Evolutionary conservation across 345 rosid genomes (phyloP).

Genomic region (Kernera saxatilis): DNA sequence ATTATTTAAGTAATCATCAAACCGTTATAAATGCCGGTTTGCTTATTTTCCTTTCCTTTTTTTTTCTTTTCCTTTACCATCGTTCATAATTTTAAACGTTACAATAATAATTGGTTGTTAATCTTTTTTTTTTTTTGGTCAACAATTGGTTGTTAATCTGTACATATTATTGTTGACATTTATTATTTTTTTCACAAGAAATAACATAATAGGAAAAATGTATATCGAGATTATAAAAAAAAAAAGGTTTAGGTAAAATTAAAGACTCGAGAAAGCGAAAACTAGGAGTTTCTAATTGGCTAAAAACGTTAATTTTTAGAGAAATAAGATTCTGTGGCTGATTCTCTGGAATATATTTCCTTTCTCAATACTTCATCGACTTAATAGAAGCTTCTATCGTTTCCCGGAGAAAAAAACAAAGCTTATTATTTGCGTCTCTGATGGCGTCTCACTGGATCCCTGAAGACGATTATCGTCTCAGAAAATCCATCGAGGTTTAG

Average conservation of each 20-base stretch:
- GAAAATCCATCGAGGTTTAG: slow-evolving; percentile 23
- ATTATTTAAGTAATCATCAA: neutral
- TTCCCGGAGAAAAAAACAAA: neutral
- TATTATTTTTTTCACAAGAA: neutral
- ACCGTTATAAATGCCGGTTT: neutral
- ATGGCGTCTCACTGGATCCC: slow-evolving; percentile 21
- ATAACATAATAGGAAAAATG: neutral
- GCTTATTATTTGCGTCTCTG: neutral
- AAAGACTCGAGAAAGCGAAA: neutral
- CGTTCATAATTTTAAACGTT: neutral
- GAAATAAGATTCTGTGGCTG: slow-evolving; percentile 6
- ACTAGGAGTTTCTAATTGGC: neutral
- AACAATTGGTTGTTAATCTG: neutral
- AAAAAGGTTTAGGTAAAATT: neutral
- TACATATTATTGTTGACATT: neutral
- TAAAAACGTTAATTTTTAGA: neutral
- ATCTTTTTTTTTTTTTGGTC: neutral
- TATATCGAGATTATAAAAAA: neutral
- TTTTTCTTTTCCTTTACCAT: neutral
- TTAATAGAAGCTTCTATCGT: neutral
- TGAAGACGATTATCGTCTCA: slow-evolving; percentile 19
- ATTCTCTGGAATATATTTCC: slow-evolving; percentile 5
- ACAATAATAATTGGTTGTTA: neutral
- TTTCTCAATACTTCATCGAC: neutral
- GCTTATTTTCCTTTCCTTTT: neutral